Evolutionary conservation across 2,329 filamentous ascomycete species (phyloP).

Genomic region (Colletotrichum phormii): DNA sequence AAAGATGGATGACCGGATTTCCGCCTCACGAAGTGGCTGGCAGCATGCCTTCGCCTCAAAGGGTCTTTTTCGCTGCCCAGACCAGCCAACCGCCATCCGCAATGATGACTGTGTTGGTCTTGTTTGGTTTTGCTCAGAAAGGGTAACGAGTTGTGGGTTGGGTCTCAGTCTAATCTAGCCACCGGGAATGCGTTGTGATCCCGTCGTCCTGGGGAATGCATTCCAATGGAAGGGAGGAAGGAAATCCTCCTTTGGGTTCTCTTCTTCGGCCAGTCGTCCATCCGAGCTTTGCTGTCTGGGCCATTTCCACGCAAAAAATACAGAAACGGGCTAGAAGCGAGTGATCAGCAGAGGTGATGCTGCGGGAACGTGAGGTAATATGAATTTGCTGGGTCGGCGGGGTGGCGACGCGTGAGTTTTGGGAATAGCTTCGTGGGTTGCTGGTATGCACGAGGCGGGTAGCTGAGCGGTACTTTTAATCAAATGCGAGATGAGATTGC

Average conservation of each 20-base stretch:
- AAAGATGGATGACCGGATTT: background rate
- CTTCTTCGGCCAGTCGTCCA: background rate
- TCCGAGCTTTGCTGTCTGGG: too few species aligned
- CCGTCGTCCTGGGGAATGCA: conserved; percentile 25
- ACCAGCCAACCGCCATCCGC: conserved; percentile 1
- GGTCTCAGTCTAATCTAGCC: conserved; percentile 34
- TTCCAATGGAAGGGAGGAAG: conserved; percentile 31
- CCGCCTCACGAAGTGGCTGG: background rate
- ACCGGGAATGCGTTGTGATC: conserved; percentile 26
- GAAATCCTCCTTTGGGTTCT: background rate
- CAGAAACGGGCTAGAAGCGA: background rate
- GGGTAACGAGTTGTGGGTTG: background rate
- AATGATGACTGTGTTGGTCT: background rate
- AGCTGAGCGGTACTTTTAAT: background rate
- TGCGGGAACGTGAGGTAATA: conserved; percentile 32
- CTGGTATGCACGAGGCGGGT: background rate
- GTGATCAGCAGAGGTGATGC: background rate
- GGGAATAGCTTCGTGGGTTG: conserved; percentile 30
- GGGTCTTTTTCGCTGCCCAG: background rate
- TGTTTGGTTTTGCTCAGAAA: background rate
- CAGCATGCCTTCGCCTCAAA: background rate
- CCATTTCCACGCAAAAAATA: background rate
- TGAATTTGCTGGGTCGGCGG: conserved; percentile 20
- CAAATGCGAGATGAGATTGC: conserved; percentile 20
- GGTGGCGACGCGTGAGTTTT: conserved; percentile 3